Conservation (phyloP, 2,329 filamentous ascomycete genomes). For the Cryphonectria carpinicola region DNA sequence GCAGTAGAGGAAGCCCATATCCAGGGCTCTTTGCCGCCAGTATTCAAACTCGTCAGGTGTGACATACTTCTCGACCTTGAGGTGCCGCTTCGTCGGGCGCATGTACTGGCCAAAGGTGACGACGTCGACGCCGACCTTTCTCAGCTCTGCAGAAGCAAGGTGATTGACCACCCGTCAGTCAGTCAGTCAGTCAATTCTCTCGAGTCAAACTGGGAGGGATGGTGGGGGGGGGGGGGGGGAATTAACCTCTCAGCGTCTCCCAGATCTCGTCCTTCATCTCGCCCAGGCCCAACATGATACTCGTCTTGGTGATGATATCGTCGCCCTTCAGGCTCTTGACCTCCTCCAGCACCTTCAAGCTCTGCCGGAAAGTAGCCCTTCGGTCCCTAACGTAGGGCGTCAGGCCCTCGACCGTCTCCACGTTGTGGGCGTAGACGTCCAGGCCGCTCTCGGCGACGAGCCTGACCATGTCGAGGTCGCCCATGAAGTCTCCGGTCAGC, state of each 20-base stretch:
- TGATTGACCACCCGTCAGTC: background rate
- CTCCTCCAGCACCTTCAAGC: slow-evolving; percentile 75
- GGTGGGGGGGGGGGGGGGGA: too few relatives aligned
- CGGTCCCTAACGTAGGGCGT: slow-evolving; percentile 90
- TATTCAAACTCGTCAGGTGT: slow-evolving; percentile 89
- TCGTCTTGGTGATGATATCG: slow-evolving; percentile 95
- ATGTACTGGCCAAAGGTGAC: slow-evolving; percentile 99
- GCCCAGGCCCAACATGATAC: slow-evolving; percentile 92
- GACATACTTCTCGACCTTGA: slow-evolving; percentile 95
- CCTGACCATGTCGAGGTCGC: slow-evolving; percentile 84
- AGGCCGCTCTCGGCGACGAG: slow-evolving; percentile 85
- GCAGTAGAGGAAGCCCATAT: slow-evolving; percentile 96
- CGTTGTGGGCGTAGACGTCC: slow-evolving; percentile 96
- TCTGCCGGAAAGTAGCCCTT: slow-evolving; percentile 86
- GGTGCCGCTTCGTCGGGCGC: slow-evolving; percentile 96
- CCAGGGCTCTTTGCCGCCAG: slow-evolving; percentile 87
- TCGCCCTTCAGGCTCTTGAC: slow-evolving; percentile 75
- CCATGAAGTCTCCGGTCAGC: slow-evolving; percentile 83
- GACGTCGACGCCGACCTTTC: slow-evolving; percentile 83
- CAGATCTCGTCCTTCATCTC: slow-evolving; percentile 88
- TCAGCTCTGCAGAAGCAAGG: slow-evolving; percentile 60
- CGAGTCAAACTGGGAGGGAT: background rate
- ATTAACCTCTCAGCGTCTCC: slow-evolving; percentile 71
- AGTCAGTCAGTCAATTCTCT: background rate
- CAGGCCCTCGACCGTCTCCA: slow-evolving; percentile 91